phyloP scores from a whole-genome alignment of 108 stramenopile genomes.

The Seminavis robusta region DNA sequence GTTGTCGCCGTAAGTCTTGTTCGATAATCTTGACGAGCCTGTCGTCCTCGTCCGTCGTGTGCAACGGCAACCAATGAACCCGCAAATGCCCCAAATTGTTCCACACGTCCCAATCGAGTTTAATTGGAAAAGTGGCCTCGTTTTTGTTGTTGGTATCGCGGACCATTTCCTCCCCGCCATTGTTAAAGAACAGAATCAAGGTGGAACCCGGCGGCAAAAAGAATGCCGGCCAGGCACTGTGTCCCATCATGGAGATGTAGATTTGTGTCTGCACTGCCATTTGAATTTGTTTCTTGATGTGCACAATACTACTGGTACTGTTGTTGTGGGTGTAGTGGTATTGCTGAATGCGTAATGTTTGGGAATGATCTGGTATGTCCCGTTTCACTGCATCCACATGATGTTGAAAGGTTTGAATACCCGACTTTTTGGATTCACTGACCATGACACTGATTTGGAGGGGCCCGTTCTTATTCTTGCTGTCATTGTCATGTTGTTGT shows the following conservation, averaged over 20 bases:
- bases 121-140: constrained; percentile 1
- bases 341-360: too few species aligned
- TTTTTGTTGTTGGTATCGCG: neutral
- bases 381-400: too few species aligned
- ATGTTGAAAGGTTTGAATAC: too few species aligned
- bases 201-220: constrained; percentile 15
- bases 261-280: neutral
- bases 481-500: too few species aligned
- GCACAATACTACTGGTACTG: too few species aligned
- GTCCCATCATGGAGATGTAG: neutral
- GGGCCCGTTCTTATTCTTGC: too few species aligned
- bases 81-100: constrained; percentile 34
- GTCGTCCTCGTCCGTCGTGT: neutral
- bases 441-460: too few species aligned
- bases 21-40: neutral
- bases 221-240: constrained; percentile 23
- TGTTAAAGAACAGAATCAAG: constrained; percentile 9
- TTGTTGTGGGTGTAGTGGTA: too few species aligned
- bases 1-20: neutral
- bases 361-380: too few species aligned
- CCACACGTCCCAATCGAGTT: constrained; percentile 30
- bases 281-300: too few species aligned
- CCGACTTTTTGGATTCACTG: too few species aligned
- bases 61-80: constrained; percentile 37
- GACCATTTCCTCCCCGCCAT: constrained; percentile 4